Evolutionary conservation across 305 asterid species (phyloP).

Genomic region (Fraxinus albicans): DNA sequence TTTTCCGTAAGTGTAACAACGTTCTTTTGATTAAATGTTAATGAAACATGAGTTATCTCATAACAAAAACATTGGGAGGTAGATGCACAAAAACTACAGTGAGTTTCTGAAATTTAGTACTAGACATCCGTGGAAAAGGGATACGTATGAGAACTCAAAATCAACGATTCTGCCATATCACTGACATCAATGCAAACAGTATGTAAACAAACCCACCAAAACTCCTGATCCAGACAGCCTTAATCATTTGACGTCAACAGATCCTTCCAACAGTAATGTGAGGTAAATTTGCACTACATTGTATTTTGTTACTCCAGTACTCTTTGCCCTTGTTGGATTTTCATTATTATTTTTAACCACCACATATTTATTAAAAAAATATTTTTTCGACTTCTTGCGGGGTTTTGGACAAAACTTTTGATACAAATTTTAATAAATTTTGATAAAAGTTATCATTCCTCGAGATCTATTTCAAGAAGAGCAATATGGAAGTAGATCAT

Average conservation of each 20-base stretch:
- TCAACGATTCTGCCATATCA: constrained; percentile 5
- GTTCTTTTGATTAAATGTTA: no score
- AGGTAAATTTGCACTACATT: background rate
- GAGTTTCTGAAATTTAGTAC: background rate
- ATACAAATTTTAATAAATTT: no score
- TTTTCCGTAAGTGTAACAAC: no score
- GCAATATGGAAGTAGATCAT: background rate
- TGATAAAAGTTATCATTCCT: no score
- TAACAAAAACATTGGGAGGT: background rate
- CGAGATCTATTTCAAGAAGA: background rate
- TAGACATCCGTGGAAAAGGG: constrained; percentile 4
- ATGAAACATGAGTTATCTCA: no score
- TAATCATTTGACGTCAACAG: background rate
- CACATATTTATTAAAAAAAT: no score
- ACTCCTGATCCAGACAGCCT: background rate
- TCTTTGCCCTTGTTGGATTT: no score
- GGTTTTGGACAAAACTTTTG: no score
- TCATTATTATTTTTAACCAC: no score
- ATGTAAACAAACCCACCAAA: background rate
- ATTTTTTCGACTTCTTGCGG: background rate
- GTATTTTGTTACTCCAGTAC: no score
- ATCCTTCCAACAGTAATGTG: background rate
- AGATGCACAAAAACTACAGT: background rate
- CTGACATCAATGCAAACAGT: constrained; percentile 7
- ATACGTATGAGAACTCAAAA: background rate